Evolutionary conservation across 1,139 yeast species (phyloP).

Genomic region (Protomyces pachydermus): DNA sequence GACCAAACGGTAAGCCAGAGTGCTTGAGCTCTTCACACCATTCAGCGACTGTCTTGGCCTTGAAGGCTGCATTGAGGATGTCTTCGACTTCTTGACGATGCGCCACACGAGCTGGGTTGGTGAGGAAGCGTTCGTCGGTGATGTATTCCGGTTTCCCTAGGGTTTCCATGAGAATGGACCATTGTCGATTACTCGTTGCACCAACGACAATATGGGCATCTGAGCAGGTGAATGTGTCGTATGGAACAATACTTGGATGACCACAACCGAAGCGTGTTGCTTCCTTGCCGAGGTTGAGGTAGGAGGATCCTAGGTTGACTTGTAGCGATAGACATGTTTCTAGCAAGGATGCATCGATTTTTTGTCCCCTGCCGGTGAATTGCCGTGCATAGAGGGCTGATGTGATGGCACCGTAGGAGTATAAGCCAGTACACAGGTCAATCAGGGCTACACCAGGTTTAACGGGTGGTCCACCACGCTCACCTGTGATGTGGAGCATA

Average conservation of each 20-base stretch:
- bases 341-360: conserved; percentile 43
- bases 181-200: conserved; percentile 45
- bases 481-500: conserved; percentile 46
- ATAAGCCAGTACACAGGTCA: conserved; percentile 44
- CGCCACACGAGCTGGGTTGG: conserved; percentile 42
- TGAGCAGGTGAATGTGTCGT: conserved; percentile 43
- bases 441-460: conserved; percentile 47
- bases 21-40: conserved; percentile 41
- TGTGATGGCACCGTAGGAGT: conserved; percentile 42
- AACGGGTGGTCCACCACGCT: conserved; percentile 43
- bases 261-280: conserved; percentile 44
- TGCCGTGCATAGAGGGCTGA: conserved; percentile 41
- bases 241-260: conserved; percentile 45
- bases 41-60: conserved; percentile 35
- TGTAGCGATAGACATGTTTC: conserved; percentile 38
- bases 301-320: conserved; percentile 35
- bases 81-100: conserved; percentile 38
- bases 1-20: conserved; percentile 43
- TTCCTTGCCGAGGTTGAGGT: conserved; percentile 15
- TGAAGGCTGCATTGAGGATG: conserved; percentile 2
- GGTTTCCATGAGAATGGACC: conserved; percentile 40
- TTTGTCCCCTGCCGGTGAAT: conserved; percentile 40
- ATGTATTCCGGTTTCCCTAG: conserved; percentile 42
- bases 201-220: conserved; percentile 44
- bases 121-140: conserved; percentile 38